These are phyloP conservation scores for Penicillium flavigenum DNA, from an alignment of 495 filamentous ascomycete species.

Conservation along the genomic window DNA sequence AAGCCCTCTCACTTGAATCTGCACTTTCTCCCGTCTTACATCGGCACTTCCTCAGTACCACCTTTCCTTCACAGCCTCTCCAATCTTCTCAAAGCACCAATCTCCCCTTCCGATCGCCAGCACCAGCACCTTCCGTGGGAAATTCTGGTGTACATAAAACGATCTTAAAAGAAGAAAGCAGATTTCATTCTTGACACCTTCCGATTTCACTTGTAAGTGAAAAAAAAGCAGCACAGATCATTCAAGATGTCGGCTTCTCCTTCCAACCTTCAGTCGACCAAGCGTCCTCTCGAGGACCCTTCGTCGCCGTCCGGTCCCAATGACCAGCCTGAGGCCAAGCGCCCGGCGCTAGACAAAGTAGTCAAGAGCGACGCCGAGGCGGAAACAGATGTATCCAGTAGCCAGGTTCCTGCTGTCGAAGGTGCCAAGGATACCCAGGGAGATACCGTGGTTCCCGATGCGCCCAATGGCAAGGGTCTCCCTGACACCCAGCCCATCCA, in stretches of 20 bases:
- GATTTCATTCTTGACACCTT: conserved; percentile 44
- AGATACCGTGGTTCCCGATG: conserved; percentile 75
- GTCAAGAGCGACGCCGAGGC: conserved; percentile 56
- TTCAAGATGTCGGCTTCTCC: conserved; percentile 63
- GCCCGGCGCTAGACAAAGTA: conserved; percentile 91
- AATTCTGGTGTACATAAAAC: conserved; percentile 84
- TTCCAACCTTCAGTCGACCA: conserved; percentile 64
- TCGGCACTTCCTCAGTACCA: conserved; percentile 31
- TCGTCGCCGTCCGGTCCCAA: conserved; percentile 87
- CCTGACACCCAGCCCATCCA: conserved; percentile 62
- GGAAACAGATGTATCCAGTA: conserved; percentile 56
- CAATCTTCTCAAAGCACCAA: conserved; percentile 44
- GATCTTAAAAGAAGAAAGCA: conserved; percentile 55
- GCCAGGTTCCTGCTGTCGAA: conserved; percentile 34
- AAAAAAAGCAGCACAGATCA: conserved; percentile 32
- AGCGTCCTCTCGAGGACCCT: conserved; percentile 94
- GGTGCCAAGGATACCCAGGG: conserved; percentile 52
- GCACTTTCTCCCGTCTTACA: conserved; percentile 31
- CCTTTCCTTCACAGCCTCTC: conserved; percentile 39
- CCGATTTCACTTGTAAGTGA: conserved; percentile 47
- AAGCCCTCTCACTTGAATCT: conserved; percentile 24
- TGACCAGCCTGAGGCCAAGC: conserved; percentile 96
- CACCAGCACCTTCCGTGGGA: conserved; percentile 93
- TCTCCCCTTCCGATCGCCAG: conserved; percentile 48
- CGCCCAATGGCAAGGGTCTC: conserved; percentile 52